Conservation (phyloP, 768 basidiomycete genomes). For the Pleurotus tuoliensis region DNA sequence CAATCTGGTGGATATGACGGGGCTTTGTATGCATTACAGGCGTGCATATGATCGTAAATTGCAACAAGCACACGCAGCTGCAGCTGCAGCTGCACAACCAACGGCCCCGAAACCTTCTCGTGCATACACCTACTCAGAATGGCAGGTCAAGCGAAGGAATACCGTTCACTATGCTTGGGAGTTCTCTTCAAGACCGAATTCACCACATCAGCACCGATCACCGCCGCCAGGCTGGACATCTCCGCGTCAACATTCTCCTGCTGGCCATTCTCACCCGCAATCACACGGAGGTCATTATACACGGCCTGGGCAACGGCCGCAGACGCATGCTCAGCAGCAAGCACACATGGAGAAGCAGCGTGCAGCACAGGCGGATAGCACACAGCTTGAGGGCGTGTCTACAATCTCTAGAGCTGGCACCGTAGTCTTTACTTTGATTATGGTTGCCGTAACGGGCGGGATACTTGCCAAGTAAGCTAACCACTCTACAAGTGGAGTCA, state of each 20-base stretch:
- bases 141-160: slow-evolving; percentile 19
- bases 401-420: background rate
- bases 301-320: background rate
- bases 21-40: slow-evolving; percentile 17
- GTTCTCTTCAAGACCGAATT: background rate
- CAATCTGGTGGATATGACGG: background rate
- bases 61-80: slow-evolving; percentile 21
- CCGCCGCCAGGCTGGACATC: slow-evolving; percentile 6
- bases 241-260: background rate
- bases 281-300: slow-evolving; percentile 2
- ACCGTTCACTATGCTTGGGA: slow-evolving; percentile 8
- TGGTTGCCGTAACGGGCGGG: slow-evolving; percentile 6
- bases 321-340: slow-evolving; percentile 3
- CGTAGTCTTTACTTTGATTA: slow-evolving; percentile 18
- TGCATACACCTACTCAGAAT: slow-evolving; percentile 12
- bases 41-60: slow-evolving; percentile 43
- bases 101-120: slow-evolving; percentile 12
- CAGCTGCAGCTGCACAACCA: slow-evolving; percentile 9
- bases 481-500: too few relatives aligned
- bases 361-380: slow-evolving; percentile 14
- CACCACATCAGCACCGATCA: background rate
- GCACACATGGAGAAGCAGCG: slow-evolving; percentile 4
- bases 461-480: too few relatives aligned
- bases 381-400: slow-evolving; percentile 24
- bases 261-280: background rate